Percentiles rank a stretch among this genome's conserved stretches.
Evolutionary conservation across 768 basidiomycete species (phyloP).

Genomic region (Lactarius pseudohatsudake): DNA sequence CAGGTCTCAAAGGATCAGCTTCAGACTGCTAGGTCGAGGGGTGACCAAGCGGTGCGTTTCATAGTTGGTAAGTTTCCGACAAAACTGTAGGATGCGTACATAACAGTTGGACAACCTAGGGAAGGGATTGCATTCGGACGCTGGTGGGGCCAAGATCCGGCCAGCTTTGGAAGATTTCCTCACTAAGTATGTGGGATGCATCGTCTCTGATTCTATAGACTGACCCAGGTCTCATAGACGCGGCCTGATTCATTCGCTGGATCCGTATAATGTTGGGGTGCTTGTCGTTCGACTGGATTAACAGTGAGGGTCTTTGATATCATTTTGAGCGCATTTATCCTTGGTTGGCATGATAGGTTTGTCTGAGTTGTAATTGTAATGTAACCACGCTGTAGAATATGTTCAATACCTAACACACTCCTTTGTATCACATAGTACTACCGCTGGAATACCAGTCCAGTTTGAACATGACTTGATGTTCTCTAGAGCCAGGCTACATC

Average conservation of each 20-base stretch:
- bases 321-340: background rate
- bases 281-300: slow-evolving; percentile 16
- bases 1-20: background rate
- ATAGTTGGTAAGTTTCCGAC: slow-evolving; percentile 16
- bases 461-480: too few relatives aligned
- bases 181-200: slow-evolving; percentile 2
- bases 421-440: background rate
- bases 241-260: background rate
- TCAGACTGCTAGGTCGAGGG: background rate
- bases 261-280: slow-evolving; percentile 17
- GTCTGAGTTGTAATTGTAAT: background rate
- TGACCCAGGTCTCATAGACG: slow-evolving; percentile 6
- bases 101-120: background rate
- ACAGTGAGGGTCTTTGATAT: background rate
- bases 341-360: background rate
- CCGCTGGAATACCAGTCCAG: background rate
- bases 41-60: slow-evolving; percentile 7
- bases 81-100: background rate
- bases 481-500: too few relatives aligned
- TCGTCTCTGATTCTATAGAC: background rate
- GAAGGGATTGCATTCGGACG: slow-evolving; percentile 12
- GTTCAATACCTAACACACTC: background rate
- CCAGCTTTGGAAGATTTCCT: slow-evolving; percentile 11
- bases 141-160: slow-evolving; percentile 14
- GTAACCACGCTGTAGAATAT: background rate